Conservation (phyloP, 352 stramenopile species). For the Globisporangium splendens region DNA sequence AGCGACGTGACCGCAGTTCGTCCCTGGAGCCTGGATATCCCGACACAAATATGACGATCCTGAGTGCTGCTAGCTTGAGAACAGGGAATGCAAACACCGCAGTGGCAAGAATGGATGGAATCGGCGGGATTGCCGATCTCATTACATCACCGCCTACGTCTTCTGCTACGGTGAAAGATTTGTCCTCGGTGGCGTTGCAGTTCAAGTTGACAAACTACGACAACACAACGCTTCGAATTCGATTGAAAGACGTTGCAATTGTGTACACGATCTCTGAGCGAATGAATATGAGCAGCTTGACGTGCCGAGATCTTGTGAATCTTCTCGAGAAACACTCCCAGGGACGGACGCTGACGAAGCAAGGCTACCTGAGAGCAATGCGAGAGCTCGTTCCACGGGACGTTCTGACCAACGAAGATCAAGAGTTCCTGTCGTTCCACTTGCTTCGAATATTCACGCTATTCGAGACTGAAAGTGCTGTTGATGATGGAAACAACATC, state of each 20-base stretch:
- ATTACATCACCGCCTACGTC: constrained; percentile 52
- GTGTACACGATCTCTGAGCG: constrained; percentile 86
- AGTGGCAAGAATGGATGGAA: constrained; percentile 49
- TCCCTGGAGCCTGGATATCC: constrained; percentile 46
- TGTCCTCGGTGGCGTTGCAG: constrained; percentile 73
- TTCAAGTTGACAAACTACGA: constrained; percentile 88
- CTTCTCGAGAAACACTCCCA: constrained; percentile 67
- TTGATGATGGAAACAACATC: constrained; percentile 30
- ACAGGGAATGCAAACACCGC: constrained; percentile 33
- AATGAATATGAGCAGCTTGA: constrained; percentile 75
- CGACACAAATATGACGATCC: constrained; percentile 26
- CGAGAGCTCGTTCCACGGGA: constrained; percentile 69
- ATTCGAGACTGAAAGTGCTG: constrained; percentile 72
- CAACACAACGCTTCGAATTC: constrained; percentile 74
- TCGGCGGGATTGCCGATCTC: constrained; percentile 53
- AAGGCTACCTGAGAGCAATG: constrained; percentile 74
- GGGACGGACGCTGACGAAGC: constrained; percentile 66
- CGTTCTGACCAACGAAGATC: constrained; percentile 76
- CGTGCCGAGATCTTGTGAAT: constrained; percentile 60
- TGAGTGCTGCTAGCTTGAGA: constrained; percentile 37
- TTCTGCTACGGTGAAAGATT: constrained; percentile 39
- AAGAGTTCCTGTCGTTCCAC: constrained; percentile 87
- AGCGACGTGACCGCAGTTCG: constrained; percentile 27
- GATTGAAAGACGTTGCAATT: constrained; percentile 81
- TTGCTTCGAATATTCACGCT: constrained; percentile 79